Evolutionary conservation across 2,329 filamentous ascomycete genomes (phyloP).

Genomic region (Scedosporium minutisporum): DNA sequence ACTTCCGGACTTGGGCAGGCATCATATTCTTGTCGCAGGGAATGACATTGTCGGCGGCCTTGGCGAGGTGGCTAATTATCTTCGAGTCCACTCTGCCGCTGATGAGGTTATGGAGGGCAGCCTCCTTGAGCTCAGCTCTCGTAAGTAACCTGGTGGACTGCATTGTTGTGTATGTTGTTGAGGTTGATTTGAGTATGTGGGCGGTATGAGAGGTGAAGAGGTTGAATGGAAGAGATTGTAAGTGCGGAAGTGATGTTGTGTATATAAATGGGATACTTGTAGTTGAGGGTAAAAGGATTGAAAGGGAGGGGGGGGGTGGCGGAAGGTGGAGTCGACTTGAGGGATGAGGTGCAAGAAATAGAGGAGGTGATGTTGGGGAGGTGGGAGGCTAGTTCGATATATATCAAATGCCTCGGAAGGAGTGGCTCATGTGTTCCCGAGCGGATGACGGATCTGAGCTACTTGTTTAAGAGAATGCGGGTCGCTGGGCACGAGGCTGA

Average conservation of each 20-base stretch:
- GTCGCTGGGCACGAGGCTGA: constrained; percentile 6
- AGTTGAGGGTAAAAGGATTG: neutral
- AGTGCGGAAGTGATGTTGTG: neutral
- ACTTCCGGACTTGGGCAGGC: constrained; percentile 29
- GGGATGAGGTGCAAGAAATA: neutral
- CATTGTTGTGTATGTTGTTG: constrained; percentile 5
- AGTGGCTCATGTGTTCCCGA: constrained; percentile 1
- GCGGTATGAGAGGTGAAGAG: neutral
- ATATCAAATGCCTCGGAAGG: neutral
- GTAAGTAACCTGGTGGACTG: constrained; percentile 19
- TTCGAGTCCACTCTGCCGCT: constrained; percentile 63
- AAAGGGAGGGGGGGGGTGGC: neutral
- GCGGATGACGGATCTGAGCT: constrained; percentile 2
- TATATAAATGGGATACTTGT: neutral
- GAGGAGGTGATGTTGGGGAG: neutral
- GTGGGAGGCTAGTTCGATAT: constrained; percentile 3
- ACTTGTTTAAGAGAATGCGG: neutral
- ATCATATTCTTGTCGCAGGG: constrained; percentile 59
- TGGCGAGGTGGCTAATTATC: constrained; percentile 70
- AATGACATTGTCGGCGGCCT: constrained; percentile 68
- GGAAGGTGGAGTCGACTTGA: neutral
- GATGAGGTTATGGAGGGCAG: constrained; percentile 71
- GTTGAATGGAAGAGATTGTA: neutral
- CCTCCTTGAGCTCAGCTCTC: constrained; percentile 55
- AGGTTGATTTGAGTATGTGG: neutral